Base-by-base conservation (phyloP, 768 basidiomycete species). In the Hebeloma cylindrosporum region DNA sequence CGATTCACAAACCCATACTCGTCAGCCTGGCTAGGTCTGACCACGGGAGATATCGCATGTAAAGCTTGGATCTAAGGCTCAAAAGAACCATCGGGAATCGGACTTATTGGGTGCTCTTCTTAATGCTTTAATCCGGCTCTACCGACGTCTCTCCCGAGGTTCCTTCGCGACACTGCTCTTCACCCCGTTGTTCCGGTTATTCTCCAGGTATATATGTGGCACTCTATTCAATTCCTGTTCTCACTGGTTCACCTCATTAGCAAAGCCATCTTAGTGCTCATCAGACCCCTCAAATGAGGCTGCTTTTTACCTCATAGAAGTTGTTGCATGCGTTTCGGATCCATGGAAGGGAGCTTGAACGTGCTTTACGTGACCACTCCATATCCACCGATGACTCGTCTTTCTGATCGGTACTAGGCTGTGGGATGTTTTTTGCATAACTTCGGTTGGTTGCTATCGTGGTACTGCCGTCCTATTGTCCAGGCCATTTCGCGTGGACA, bases 201-300 rank as follows among this genome's bases (percentile, higher is more conserved):
- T 11, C 10, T n/a, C n/a, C n/a, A n/a, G n/a, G n/a, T n/a, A n/a
- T n/a, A n/a, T n/a, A n/a, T n/a, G n/a, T n/a, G n/a, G n/a, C n/a
- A n/a, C n/a, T n/a, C n/a, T n/a, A n/a, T n/a, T n/a, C n/a, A n/a
- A n/a, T n/a, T n/a, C n/a, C n/a, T n/a, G n/a, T n/a, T n/a, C n/a
- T n/a, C n/a, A n/a, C n/a, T n/a, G n/a, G n/a, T n/a, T n/a, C n/a
- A n/a, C n/a, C n/a, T n/a, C n/a, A n/a, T n/a, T n/a, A n/a, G n/a
- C n/a, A n/a, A n/a, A n/a, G 2, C 59, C 59, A 30, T 52, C 57
- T 28, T 53, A 58, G 13, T 63, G 60, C 36, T 66, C 63, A 16
- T 63, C 62, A 16, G 65, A 64, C 39, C 58, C 58, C 16, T 41
- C 42, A 28, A 8, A 66, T 64, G 63, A 64, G 64, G 51, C 61